Conservation (phyloP, 495 filamentous ascomycete species). For the Lepidopterella palustris region DNA sequence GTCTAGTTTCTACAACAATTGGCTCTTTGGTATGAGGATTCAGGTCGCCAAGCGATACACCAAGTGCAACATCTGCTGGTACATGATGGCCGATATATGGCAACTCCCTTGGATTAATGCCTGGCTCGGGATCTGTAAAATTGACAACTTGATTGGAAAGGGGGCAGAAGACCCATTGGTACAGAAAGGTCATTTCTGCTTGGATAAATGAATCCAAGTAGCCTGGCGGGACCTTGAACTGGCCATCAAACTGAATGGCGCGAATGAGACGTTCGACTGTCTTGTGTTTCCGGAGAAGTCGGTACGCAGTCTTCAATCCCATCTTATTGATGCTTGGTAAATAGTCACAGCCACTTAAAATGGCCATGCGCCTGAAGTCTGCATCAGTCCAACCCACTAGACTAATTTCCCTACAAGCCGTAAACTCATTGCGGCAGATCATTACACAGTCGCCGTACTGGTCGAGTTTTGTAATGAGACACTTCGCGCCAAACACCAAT, state of each 20-base stretch:
- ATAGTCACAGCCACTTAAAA: slow-evolving; percentile 97
- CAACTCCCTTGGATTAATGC: slow-evolving; percentile 57
- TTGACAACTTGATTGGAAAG: slow-evolving; percentile 61
- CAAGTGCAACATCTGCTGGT: slow-evolving; percentile 59
- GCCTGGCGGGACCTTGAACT: slow-evolving; percentile 66
- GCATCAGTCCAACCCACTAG: slow-evolving; percentile 85
- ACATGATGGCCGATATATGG: slow-evolving; percentile 72
- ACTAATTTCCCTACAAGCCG: slow-evolving; percentile 77
- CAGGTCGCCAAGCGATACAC: slow-evolving; percentile 76
- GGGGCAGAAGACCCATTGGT: slow-evolving; percentile 92
- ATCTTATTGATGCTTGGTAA: slow-evolving; percentile 73
- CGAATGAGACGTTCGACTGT: slow-evolving; percentile 74
- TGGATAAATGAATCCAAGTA: slow-evolving; percentile 73
- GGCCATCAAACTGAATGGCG: slow-evolving; percentile 79
- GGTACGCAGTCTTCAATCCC: slow-evolving; percentile 89
- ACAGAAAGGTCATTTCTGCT: slow-evolving; percentile 86
- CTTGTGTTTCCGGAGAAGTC: slow-evolving; percentile 82
- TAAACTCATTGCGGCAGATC: slow-evolving; percentile 81
- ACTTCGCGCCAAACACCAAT: slow-evolving; percentile 86
- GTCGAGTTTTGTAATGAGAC: slow-evolving; percentile 88
- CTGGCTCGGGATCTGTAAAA: slow-evolving; percentile 55
- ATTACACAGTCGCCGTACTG: slow-evolving; percentile 89
- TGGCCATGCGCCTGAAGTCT: slow-evolving; percentile 92
- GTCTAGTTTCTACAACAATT: slow-evolving; percentile 4
- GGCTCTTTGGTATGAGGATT: slow-evolving; percentile 79